Evolutionary conservation across 2,329 filamentous ascomycete species (phyloP), one percentile per base, ranked within the genome.

Genomic region (Helotiales sp.): DNA sequence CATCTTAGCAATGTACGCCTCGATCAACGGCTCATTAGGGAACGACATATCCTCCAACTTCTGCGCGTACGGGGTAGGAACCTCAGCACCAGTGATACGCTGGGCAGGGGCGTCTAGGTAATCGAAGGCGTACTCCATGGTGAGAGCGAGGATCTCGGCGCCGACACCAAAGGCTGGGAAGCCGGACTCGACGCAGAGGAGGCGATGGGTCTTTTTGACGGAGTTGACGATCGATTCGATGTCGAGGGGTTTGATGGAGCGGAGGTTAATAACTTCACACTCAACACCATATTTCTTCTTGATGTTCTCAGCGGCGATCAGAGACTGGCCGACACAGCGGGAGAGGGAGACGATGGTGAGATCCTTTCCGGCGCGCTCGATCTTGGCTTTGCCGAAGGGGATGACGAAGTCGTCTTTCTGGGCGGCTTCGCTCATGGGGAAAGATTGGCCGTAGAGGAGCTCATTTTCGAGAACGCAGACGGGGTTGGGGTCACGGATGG

Each of bases 41-140:
- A 99, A 99, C 77, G 86, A 86, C 93, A 99, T 91, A 82, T 96
- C 89, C 87, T 99, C 96, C 66, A 99, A 87, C 79, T 93, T 92
- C 81, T 91, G 86, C 67, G 96, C 95, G 79, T 99, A 98, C 43
- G 96, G 96, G 7, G 96, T 99, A 59, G 96, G 96, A 13, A 99
- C 96, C 80, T 99, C 96, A 72, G 96, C 95, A 80, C 96, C 96
- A 67, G 96, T 98, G 77, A 99, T 89, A 81, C 96, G 91, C 81
- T 95, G 91, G 69, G 93, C 96, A 57, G 96, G 96, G 65, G 93
- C 93, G 77, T 97, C 90, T 72, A 99, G 91, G 85, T 97, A 98
- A 84, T 99, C 96, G 79, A 98, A 99, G 71, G 89, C 94, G 81
- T 98, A 99, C 84, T 99, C 96, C 91, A 97, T 97, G 71, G 93